Evolutionary conservation across 352 stramenopile genomes (phyloP), one percentile per base, ranked within the genome.

Genomic region (Phytophthora meadii): DNA sequence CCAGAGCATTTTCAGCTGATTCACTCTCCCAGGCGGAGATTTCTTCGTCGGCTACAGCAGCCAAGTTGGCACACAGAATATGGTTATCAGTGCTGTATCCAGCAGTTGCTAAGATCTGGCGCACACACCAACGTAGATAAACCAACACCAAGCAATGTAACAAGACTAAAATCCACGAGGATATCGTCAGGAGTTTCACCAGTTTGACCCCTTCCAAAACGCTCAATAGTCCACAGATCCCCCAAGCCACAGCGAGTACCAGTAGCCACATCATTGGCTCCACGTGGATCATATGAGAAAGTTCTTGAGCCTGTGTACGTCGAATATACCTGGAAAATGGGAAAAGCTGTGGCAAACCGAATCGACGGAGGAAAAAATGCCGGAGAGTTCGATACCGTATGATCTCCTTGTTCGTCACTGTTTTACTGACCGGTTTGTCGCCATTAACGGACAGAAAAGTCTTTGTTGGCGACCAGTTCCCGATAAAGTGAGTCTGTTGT

Each of bases 211-310:
- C 30, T 8, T 70, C 12, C 36, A 79, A 56, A 10, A 47, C 22
- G 11, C 42, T 65, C 3, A 69, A 54, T n/a, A 84, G 17, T 22
- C 70, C 71, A 28, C 41, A 65, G 7, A 89, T 54, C 2, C 45
- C 61, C 77, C 79, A 89, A 0, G 71, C 76, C 17, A 87, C 61
- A 15, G 30, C 30, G 4, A 89, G 55, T 14, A 89, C 52, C 15
- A 89, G n/a, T 7, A 87, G 37, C 81, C 78, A 93, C 61, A 77
- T 88, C 5, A 71, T 78, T 27, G 86, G 72, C 41, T 89, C 53
- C 8, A 93, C 81, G 22, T 93, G 77, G 39, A 93, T 89, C 70
- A 93, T 81, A 54, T 90, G 71, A 5, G 67, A 81, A 52, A 93
- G 87, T 60, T 91, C 77, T 60, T 80, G 85, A 28, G 86, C 81